Conservation (phyloP, 805 yeast species). For the Clavispora santaluciae region DNA sequence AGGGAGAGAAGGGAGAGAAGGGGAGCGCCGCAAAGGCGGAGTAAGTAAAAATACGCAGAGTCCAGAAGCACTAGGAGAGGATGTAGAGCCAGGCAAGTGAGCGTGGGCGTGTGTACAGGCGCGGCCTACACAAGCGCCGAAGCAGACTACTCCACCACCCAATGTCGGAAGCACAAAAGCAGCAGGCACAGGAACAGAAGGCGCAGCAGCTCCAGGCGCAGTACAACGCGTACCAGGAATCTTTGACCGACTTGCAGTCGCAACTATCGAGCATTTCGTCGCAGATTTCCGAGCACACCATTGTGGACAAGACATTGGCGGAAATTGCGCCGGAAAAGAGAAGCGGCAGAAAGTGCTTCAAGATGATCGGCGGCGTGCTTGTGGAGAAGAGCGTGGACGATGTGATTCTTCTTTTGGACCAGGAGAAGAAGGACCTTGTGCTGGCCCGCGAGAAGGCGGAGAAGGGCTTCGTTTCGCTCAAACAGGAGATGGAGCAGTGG, state of each 20-base stretch:
- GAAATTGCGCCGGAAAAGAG: conserved; percentile 31
- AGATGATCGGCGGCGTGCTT: conserved; percentile 92
- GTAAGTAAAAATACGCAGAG: not conserved
- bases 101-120: not conserved
- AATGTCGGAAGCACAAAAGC: conserved; percentile 15
- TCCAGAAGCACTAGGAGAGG: too few species aligned
- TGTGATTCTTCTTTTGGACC: conserved; percentile 57
- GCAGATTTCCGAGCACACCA: conserved; percentile 35
- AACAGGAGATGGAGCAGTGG: conserved; percentile 36
- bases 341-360: conserved; percentile 68
- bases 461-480: conserved; percentile 21
- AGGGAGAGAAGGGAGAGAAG: not conserved
- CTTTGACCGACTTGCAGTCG: conserved; percentile 33
- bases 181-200: conserved; percentile 25
- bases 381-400: conserved; percentile 80
- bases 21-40: not conserved
- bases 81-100: too few species aligned
- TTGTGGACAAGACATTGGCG: conserved; percentile 38
- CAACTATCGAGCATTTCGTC: conserved; percentile 32
- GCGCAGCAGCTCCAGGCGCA: conserved; percentile 39
- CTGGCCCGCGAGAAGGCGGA: conserved; percentile 21
- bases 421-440: conserved; percentile 35
- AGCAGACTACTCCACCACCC: not conserved
- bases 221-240: conserved; percentile 37
- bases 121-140: too few species aligned